A percentile compares a stretch with the other conserved stretches of the same genome.
phyloP scores from a whole-genome alignment of 306 rosid genomes.

The Vicia faba region DNA sequence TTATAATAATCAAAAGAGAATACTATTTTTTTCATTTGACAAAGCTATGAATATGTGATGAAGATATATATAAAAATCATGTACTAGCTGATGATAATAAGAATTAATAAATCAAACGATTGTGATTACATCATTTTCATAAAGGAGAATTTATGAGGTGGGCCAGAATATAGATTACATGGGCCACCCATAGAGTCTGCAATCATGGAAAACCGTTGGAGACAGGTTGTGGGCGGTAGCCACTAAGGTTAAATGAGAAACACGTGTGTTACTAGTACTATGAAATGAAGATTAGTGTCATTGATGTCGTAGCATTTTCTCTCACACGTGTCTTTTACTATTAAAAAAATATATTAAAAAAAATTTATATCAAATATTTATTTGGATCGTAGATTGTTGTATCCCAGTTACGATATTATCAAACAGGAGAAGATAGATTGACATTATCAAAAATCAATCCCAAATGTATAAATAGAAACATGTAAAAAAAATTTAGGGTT shows the following conservation, averaged over 20 bases:
- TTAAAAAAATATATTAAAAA: no score
- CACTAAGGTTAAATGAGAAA: constrained; percentile 40
- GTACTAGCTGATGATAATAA: neutral
- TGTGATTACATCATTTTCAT: no score
- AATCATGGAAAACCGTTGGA: constrained; percentile 14
- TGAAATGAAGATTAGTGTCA: constrained; percentile 41
- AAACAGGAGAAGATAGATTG: no score
- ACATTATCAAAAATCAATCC: no score
- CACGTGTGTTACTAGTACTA: constrained; percentile 39
- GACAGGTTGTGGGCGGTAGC: constrained; percentile 34
- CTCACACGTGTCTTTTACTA: constrained; percentile 45
- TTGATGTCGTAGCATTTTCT: constrained; percentile 22
- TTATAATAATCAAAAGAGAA: no score
- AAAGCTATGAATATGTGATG: neutral
- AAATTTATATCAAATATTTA: no score
- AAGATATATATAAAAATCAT: neutral
- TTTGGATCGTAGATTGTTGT: neutral
- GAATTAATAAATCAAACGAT: neutral
- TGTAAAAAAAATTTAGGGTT: no score
- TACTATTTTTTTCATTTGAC: neutral
- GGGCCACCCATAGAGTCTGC: neutral
- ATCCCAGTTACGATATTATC: no score
- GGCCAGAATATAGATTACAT: neutral
- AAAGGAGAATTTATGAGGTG: neutral
- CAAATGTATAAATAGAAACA: no score